phyloP scores from a whole-genome alignment of 495 filamentous ascomycete species.

The Penicillium manginii region DNA sequence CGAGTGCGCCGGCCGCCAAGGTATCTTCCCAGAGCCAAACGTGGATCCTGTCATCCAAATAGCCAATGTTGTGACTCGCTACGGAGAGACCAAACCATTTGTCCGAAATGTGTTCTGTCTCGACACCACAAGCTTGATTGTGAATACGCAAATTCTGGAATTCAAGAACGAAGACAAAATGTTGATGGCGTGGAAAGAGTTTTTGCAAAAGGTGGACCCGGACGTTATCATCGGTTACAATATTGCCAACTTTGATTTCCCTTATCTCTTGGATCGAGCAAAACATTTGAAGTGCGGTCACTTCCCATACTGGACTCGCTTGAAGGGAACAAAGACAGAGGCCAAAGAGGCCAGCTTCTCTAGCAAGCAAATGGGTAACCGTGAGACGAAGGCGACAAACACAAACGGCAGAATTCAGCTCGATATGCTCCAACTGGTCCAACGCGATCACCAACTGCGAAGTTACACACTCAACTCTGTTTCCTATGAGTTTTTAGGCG shows the following conservation, averaged over 20 bases:
- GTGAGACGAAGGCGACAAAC: conserved; percentile 91
- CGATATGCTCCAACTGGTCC: conserved; percentile 89
- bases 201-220: conserved; percentile 88
- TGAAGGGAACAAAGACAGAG: conserved; percentile 65
- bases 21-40: conserved; percentile 91
- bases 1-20: conserved; percentile 96
- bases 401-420: conserved; percentile 93
- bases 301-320: conserved; percentile 86
- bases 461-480: conserved; percentile 98
- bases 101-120: conserved; percentile 95
- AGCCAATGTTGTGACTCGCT: conserved; percentile 94
- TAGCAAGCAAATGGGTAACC: conserved; percentile 98
- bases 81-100: conserved; percentile 95
- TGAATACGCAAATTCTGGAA: conserved; percentile 90
- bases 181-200: conserved; percentile 87
- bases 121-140: conserved; percentile 86
- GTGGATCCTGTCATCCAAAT: conserved; percentile 97
- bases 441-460: conserved; percentile 90
- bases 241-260: conserved; percentile 98
- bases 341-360: conserved; percentile 82
- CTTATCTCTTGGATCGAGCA: conserved; percentile 90
- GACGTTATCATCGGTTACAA: conserved; percentile 99
- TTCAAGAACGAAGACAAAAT: conserved; percentile 81
- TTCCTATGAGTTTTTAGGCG: conserved; percentile 92
- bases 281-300: conserved; percentile 72